These are phyloP conservation scores for Cercospora beticola DNA, from an alignment of 2,329 filamentous ascomycete genomes.

Conservation along the genomic window DNA sequence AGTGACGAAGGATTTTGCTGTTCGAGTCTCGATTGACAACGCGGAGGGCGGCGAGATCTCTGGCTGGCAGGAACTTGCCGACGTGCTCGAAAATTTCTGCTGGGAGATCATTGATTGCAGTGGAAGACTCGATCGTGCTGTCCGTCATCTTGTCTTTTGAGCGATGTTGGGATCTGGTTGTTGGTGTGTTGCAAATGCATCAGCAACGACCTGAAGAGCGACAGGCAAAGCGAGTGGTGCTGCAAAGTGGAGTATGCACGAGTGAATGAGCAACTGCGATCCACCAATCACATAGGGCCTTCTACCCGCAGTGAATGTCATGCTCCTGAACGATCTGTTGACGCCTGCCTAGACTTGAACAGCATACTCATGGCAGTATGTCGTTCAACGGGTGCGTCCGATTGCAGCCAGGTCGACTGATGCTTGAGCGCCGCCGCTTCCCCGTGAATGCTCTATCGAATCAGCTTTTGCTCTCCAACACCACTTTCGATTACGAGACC, in stretches of 20 bases:
- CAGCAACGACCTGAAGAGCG: neutral
- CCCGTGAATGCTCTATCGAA: neutral
- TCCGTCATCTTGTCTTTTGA: neutral
- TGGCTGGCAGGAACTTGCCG: neutral
- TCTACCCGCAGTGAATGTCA: neutral
- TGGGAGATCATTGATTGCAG: neutral
- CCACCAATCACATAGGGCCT: neutral
- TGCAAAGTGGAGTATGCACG: neutral
- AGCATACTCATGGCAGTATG: neutral
- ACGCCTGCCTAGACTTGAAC: neutral
- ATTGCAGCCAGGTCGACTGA: neutral
- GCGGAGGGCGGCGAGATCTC: neutral
- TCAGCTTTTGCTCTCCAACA: neutral
- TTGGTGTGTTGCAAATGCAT: neutral
- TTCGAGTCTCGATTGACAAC: neutral
- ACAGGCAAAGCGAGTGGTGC: neutral
- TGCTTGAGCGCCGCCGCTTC: no score
- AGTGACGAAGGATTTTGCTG: neutral
- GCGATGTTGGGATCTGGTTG: neutral
- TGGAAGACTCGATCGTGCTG: neutral
- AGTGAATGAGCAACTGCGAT: neutral
- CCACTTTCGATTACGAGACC: neutral
- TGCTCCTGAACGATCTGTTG: no score
- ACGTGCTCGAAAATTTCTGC: neutral
- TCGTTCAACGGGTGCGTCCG: neutral